Evolutionary conservation across 1,139 yeast genomes (phyloP), one percentile per base, ranked within the genome.

Genomic region (Zygoascus sp.): DNA sequence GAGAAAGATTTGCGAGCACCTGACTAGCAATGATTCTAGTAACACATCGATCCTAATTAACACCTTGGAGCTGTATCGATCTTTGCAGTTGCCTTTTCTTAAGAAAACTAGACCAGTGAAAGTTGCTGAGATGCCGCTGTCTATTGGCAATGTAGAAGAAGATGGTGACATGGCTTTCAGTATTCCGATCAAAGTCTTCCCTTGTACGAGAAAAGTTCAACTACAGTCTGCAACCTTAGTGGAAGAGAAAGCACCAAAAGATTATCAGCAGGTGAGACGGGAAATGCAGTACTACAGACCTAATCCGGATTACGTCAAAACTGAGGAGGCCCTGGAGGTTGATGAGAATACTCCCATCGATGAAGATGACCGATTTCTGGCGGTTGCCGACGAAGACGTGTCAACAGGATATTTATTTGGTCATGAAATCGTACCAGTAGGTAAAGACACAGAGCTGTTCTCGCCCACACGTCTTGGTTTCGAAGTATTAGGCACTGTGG

Each of bases 401-500:
- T 64, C 66, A 5, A 71, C 70, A 25, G 95, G 87, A 0, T 87
- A 79, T 62, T 74, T 77, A 53, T 87, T 81, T 58, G 92, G 95
- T 5, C 69, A 79, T n/a, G 76, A 78, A 23, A 66, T 76, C n/a
- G 72, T 79, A 2, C 75, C 78, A 1, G 55, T 79, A 10, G 70
- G 77, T 10, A 64, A 70, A 0, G 72, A 73, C 2, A 65, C 72
- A 21, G 68, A 69, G 17, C 65, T 70, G 1, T 44, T 50, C 13
- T 32, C 41, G 11, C 49, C 46, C 1, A 37, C 43, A 2, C 34
- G 46, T 1, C 6, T 41, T 10, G 50, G 45, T 5, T 42, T 42
- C 19, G 45, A 42, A 17, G 32, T 42, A 6, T 25, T 42, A 8
- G 45, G 45, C n/a, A 35, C 45, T 2, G 36, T 42, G 19, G 39